Base-by-base conservation (phyloP, 257 asterid species). In the Fraxinus americana region DNA sequence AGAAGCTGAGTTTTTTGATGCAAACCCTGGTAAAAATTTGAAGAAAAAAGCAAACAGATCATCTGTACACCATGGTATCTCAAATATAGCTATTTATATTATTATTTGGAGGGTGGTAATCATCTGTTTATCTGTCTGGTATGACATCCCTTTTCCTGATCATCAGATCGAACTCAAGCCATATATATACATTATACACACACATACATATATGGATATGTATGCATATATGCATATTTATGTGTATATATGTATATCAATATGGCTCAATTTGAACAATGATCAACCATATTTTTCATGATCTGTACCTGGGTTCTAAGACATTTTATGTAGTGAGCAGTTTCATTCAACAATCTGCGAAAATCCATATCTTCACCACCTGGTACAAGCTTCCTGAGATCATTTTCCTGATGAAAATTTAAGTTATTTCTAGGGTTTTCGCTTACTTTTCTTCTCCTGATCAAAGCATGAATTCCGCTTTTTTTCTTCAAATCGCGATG, bases 271-370 rank as follows among this genome's bases (percentile, higher is more conserved):
- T 84, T 43, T 29, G 96, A 89, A 66, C 50, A 85, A 73, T 77
- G 81, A 74, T 85, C 63, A 45, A 85, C 90, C 30, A 93, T 81
- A 54, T 72, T 83, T 76, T 83, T 85, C 98, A 93, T 93, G 78
- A 93, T 89, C 79, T 90, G 88, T 83, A 91, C 89, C 90, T 93
- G 98, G 5, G 90, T 81, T 74, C 81, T 80, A 9, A 93, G 93
- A 79, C 96, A 91, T 89, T 87, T 82, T 61, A 93, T 88, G 74
- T 90, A 93, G 78, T 93, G 88, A 1, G 91, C 92, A 76, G 96
- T 88, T 87, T 93, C 98, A 74, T 79, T 85, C 78, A 90, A 80
- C 88, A 93, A 81, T 35, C 85, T 86, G 81, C 84, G 61, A 32
- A 78, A 69, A 36, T 48, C 91, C 98, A 93, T 90, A 2, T 36